These are phyloP conservation scores for Aspergillus bertholletiae DNA, from an alignment of 495 filamentous ascomycete species.

Conservation along the genomic window DNA sequence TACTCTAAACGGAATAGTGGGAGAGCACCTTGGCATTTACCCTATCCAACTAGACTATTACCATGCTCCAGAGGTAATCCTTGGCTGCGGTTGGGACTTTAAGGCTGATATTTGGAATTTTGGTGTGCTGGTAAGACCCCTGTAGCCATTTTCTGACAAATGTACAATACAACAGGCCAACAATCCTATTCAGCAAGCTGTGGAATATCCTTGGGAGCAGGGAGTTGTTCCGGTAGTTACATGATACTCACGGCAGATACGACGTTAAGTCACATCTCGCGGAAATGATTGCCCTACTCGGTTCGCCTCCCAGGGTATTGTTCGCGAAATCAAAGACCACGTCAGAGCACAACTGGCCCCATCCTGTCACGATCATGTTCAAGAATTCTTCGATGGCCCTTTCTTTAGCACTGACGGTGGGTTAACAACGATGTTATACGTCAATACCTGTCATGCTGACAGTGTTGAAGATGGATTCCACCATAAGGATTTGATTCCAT, in stretches of 20 bases:
- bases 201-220: slow-evolving; percentile 43
- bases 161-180: no score
- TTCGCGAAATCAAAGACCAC: no score
- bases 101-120: slow-evolving; percentile 38
- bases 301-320: slow-evolving; percentile 26
- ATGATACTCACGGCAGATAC: slow-evolving; percentile 16
- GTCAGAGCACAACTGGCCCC: no score
- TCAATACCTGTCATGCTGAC: no score
- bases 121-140: slow-evolving; percentile 40
- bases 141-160: not conserved
- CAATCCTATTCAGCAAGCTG: no score
- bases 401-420: no score
- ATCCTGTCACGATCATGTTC: no score
- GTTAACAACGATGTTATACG: no score
- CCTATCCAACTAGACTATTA: slow-evolving; percentile 35
- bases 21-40: not conserved
- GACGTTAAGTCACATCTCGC: slow-evolving; percentile 33
- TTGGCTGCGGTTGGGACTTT: slow-evolving; percentile 27
- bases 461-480: no score
- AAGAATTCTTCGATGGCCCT: no score
- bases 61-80: slow-evolving; percentile 34
- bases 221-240: slow-evolving; percentile 34
- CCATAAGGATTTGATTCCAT: no score
- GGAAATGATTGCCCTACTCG: slow-evolving; percentile 40
- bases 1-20: no score